phyloP scores from a whole-genome alignment of 2,329 filamentous ascomycete genomes.

The Fusarium domesticum region DNA sequence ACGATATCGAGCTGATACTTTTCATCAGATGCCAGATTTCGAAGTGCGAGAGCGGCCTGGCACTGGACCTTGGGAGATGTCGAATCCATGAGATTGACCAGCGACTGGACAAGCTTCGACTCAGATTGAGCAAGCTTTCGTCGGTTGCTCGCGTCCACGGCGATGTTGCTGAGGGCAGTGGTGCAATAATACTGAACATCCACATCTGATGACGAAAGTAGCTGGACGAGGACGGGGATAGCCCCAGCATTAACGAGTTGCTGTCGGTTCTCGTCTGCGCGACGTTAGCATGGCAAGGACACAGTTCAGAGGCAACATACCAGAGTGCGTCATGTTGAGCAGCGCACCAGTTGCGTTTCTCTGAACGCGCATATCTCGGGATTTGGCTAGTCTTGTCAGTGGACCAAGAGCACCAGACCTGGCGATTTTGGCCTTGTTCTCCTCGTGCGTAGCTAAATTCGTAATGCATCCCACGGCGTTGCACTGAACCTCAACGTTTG shows the following conservation, averaged over 20 bases:
- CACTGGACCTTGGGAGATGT: constrained; percentile 97
- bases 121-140: constrained; percentile 90
- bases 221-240: constrained; percentile 94
- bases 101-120: constrained; percentile 83
- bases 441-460: constrained; percentile 95
- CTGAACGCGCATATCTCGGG: constrained; percentile 97
- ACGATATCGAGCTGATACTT: constrained; percentile 99
- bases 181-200: constrained; percentile 99
- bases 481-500: constrained; percentile 97
- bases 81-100: constrained; percentile 96
- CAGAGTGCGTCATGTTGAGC: constrained; percentile 98
- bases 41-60: constrained; percentile 88
- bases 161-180: constrained; percentile 96
- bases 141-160: constrained; percentile 86
- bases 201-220: constrained; percentile 88
- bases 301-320: constrained; percentile 49
- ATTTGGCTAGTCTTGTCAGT: constrained; percentile 88
- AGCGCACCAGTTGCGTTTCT: constrained; percentile 94
- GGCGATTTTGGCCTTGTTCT: constrained; percentile 98
- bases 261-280: constrained; percentile 88
- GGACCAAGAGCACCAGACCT: constrained; percentile 89
- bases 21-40: constrained; percentile 95
- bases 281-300: constrained; percentile 18
- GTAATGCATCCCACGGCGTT: constrained; percentile 99
- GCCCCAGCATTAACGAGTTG: constrained; percentile 95